phyloP scores from a whole-genome alignment of 2,329 filamentous ascomycete species.

The Leptographium flavum region DNA sequence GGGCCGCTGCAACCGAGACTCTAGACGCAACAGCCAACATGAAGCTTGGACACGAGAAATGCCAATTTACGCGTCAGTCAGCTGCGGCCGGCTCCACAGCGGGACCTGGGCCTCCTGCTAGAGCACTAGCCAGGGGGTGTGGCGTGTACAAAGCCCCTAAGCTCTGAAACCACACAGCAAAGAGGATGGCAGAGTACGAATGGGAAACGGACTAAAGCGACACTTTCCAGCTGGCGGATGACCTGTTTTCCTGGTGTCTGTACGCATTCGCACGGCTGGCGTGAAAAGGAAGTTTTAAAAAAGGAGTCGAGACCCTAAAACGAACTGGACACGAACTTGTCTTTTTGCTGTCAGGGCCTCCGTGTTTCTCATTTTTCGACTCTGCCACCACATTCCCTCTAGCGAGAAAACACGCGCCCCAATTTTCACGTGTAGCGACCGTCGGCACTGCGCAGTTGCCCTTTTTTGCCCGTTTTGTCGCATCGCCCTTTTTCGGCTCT shows the following conservation, averaged over 20 bases:
- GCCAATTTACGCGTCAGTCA: conserved; percentile 4
- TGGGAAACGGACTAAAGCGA: not conserved
- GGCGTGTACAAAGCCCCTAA: conserved; percentile 1
- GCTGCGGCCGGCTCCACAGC: conserved; percentile 1
- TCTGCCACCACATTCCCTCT: not conserved
- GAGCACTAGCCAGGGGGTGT: conserved; percentile 3
- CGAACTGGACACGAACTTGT: not conserved
- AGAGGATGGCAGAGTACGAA: not conserved
- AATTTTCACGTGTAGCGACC: not conserved
- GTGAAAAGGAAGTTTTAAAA: not conserved
- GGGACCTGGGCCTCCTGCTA: conserved; percentile 1
- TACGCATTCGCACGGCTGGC: not conserved
- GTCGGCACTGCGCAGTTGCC: not conserved
- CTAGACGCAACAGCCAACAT: no score
- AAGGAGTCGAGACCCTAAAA: not conserved
- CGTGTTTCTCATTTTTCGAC: not conserved
- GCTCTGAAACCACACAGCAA: conserved; percentile 1
- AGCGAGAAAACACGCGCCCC: not conserved
- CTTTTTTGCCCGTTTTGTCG: conserved; percentile 1
- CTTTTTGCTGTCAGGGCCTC: not conserved
- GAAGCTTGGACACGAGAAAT: not conserved
- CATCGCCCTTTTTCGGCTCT: conserved; percentile 1
- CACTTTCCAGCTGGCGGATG: not conserved
- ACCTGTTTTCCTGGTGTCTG: not conserved
- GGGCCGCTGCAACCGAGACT: not conserved